phyloP scores from a whole-genome alignment of 148 eudicot species.

The Vaccinium macrocarpon region DNA sequence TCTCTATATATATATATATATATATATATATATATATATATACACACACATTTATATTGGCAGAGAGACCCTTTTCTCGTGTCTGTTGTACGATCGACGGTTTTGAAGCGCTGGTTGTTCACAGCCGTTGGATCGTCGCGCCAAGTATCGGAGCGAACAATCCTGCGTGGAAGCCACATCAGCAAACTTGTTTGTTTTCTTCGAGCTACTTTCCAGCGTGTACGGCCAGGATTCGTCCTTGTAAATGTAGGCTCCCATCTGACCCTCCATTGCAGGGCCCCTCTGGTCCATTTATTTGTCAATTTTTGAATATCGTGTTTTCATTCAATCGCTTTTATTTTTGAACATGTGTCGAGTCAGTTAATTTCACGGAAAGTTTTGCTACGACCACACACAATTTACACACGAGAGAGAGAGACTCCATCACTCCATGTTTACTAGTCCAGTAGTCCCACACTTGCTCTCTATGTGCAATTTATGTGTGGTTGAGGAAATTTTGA shows the following conservation, averaged over 20 bases:
- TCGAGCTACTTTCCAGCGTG: constrained; percentile 7
- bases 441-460: no score
- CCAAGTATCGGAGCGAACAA: not conserved
- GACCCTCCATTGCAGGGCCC: not conserved
- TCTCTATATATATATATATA: not conserved
- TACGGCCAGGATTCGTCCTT: not conserved
- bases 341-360: no score
- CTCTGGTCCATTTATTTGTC: no score
- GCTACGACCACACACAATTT: no score
- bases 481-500: no score
- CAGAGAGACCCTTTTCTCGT: not conserved
- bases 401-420: no score
- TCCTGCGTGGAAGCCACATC: not conserved
- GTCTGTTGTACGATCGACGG: constrained; percentile 11
- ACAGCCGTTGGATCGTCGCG: constrained; percentile 12
- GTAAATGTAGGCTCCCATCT: not conserved
- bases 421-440: no score
- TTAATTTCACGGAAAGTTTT: no score
- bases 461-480: no score
- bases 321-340: no score
- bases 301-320: no score
- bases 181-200: not conserved
- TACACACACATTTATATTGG: not conserved
- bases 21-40: not conserved
- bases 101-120: not conserved